Evolutionary conservation across 177 flowering plant genomes (phyloP), one percentile per base, ranked within the genome.

Genomic region (Tripterygium wilfordii): DNA sequence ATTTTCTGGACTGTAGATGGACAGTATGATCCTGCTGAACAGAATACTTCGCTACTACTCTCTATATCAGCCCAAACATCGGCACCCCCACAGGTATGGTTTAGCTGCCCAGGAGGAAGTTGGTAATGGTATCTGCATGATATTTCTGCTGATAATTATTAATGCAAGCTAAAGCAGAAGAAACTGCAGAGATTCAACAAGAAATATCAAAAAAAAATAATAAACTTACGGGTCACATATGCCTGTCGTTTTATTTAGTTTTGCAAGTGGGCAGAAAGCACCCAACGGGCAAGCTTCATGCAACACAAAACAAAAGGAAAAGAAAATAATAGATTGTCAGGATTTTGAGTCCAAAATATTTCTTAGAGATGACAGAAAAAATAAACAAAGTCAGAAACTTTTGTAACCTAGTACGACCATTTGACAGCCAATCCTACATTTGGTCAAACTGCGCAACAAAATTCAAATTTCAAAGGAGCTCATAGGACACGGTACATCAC

Each of bases 241-340:
- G 25, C 95, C 96, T 16, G 89, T 80, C 28, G 65, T 62, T 57
- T 66, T 71, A 54, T 89, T 89, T 57, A 87, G 77, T 48, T 62
- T 74, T 33, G 90, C 84, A 20, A 60, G 56, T 27, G 99, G 99
- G 62, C 99, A 94, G 58, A 79, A 80, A 20, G 97, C 51, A 51
- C 99, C 99, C 58, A 81, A 62, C 3, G 99, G 99, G 54, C 99
- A 94, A 53, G 99, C 99, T 94, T 59, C 80, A 80, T 18, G 13
- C 5, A 28, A 19, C 39, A 20, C n/a, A n/a, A n/a, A n/a, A n/a
- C n/a, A 33, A 55, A 38, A 26, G 49, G 32, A 58, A n/a, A 38
- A 17, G 33, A 32, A 45, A 21, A 42, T 45, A 45, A 48, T 38
- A 48, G 26, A 29, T n/a, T 42, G 39, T 51, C 30, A 52, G 60